Evolutionary conservation across 2,329 filamentous ascomycete species (phyloP), one percentile per base, ranked within the genome.

Genomic region (Cryphonectria japonica): DNA sequence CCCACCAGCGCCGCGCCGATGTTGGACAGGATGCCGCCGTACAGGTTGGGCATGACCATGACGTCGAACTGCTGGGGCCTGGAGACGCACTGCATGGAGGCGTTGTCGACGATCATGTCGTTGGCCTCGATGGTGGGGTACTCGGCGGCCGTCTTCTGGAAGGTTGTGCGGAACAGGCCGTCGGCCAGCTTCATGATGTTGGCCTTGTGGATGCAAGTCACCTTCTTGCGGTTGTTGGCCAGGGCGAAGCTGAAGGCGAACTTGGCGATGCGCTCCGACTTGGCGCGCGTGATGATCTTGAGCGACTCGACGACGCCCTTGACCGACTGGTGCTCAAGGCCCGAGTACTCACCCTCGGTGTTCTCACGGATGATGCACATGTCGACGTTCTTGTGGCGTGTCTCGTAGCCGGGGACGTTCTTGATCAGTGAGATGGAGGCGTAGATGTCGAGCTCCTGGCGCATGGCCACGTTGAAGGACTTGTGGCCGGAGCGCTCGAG

Each of bases 181-280:
- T 99, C 96, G 82, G 95, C 95, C 72, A 99, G 89, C 90, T 99
- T 99, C 96, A 99, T 99, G 87, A 99, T 99, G 89, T 99, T 99
- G 85, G 96, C 96, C 90, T 99, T 99, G 92, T 99, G 96, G 82
- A 99, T 98, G 87, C 95, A 98, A 76, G 96, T 98, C 71, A 99
- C 94, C 92, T 98, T 98, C 89, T 97, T 95, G 82, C 96, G 91
- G 89, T 97, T 95, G 89, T 99, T 99, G 84, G 96, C 96, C 71
- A 98, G 92, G 72, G 96, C 96, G 80, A 99, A 99, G 81, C 93
- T 92, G 83, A 98, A 98, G 76, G 96, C 96, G 81, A 99, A 99
- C 86, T 97, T 97, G 85, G 95, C 94, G 80, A 99, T 99, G 81
- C 96, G 94, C 91, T 99, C 96, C 69, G 94, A 97, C 89, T 99